Base-by-base conservation (phyloP, 2,329 filamentous ascomycete genomes). In the Claviceps maximensis region DNA sequence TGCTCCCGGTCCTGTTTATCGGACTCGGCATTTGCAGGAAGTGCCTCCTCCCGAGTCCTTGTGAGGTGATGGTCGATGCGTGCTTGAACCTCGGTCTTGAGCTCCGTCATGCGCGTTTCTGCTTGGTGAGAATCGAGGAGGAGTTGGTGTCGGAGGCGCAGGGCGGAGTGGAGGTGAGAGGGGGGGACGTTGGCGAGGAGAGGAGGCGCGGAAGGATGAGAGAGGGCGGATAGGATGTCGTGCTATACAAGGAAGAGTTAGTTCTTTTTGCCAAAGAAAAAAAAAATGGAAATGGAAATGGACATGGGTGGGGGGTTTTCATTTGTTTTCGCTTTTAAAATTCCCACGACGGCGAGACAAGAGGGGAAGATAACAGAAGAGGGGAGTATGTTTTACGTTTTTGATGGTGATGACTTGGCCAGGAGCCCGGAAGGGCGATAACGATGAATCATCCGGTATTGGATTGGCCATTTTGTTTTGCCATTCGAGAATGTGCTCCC, bases 161-260 rank as follows among this genome's bases (percentile, higher is more conserved):
- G 53, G 23, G 57, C 56, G 9, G 41, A 27, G 44, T 57, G 44
- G n/a, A 57, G 58, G 13, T 57, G 36, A 9, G 50, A 3, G 3
- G 58, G 42, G 1, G 58, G 52, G 19, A 64, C 53, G 21, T 61
- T 58, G n/a, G 56, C 54, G 2, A 66, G 53, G 45, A 23, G 25
- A 0, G 41, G 29, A 8, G 59, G 63, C 3, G 58, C 56, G 4
- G 56, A 53, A 2, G 57, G 53, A 2, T 56, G 52, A 2, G 58
- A 27, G 4, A 66, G 57, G 1, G 62, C 62, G 9, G 51, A 53
- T 4, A 52, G 27, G 10, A 65, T 50, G 33, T 36, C 25, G 21
- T 63, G 59, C 12, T 50, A 45, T 54, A 58, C 17, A 52, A 56
- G 40, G 56, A 49, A 31, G 12, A n/a, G n/a, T 40, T 23, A 21